Base-by-base conservation (phyloP, 441 rosid species). In the Manihot esculenta region DNA sequence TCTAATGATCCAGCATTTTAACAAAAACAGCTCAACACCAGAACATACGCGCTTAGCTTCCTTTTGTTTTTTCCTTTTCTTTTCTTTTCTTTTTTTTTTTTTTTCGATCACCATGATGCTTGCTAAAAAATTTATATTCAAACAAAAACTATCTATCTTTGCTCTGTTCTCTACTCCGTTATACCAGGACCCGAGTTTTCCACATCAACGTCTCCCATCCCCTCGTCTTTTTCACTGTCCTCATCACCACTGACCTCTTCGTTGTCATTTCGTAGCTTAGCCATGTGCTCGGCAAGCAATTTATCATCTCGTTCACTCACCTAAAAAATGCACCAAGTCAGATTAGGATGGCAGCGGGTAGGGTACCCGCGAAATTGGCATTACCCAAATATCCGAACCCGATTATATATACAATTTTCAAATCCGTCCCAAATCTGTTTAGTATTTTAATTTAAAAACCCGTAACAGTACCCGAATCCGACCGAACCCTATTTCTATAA, bases 271-370 rank as follows among this genome's bases (percentile, higher is more conserved):
- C 84, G 62, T 71, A 95, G 83, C 87, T 88, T 88, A 69, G 93
- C 97, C 99, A 93, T 95, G 82, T 88, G 95, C 80, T 96, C 97
- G 9, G 97, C 94, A 27, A 96, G 89, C 76, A 91, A 77, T 81
- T 93, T 93, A 73, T 96, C 98, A 74, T 95, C 97, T 38, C 97
- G 72, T 80, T 95, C 99, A 63, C 99, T 95, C 98, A 95, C 99
- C 99, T 91, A 56, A 71, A 67, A 11, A 74, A 71, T 58, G 64
- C 45, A 72, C 23, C 67, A 48, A 57, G 47, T 78, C 38, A 79
- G 62, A 61, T 33, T n/a, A n/a, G n/a, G n/a, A n/a, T n/a, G n/a
- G n/a, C n/a, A n/a, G n/a, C n/a, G n/a, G n/a, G n/a, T n/a, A n/a
- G n/a, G n/a, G n/a, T n/a, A n/a, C n/a, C n/a, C n/a, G n/a, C n/a